Evolutionary conservation across 2,329 filamentous ascomycete species (phyloP).

Genomic region (Aspergillus ochraceoroseus): DNA sequence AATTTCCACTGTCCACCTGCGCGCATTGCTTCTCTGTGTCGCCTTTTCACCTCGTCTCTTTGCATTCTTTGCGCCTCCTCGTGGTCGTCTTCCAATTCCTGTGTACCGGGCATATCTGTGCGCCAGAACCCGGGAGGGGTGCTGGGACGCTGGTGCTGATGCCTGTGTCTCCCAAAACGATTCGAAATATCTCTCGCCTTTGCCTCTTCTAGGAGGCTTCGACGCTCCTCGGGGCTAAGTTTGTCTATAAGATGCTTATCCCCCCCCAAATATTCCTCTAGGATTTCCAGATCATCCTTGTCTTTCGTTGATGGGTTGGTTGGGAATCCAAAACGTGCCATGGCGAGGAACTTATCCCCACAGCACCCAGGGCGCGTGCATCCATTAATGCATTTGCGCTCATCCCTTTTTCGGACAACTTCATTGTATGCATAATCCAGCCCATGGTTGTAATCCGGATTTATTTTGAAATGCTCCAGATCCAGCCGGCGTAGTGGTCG

Average conservation of each 20-base stretch:
- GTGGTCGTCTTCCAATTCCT: conserved; percentile 65
- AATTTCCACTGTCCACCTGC: conserved; percentile 74
- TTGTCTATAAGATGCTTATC: conserved; percentile 32
- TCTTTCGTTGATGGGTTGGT: conserved; percentile 26
- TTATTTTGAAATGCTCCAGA: conserved; percentile 75
- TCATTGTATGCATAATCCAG: conserved; percentile 68
- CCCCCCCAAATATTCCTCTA: conserved; percentile 54
- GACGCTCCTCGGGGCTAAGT: conserved; percentile 58
- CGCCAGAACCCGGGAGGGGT: conserved; percentile 90
- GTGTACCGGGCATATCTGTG: conserved; percentile 81
- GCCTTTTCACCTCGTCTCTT: conserved; percentile 61
- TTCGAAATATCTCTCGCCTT: conserved; percentile 69
- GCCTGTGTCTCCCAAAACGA: conserved; percentile 69
- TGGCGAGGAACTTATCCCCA: conserved; percentile 63
- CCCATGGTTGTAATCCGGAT: conserved; percentile 66
- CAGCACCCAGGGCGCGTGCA: conserved; percentile 75
- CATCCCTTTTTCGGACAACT: conserved; percentile 64
- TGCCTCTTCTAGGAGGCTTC: conserved; percentile 68
- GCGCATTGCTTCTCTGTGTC: conserved; percentile 76
- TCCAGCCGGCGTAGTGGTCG: conserved; percentile 55
- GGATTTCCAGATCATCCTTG: conserved; percentile 26
- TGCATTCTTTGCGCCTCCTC: conserved; percentile 61
- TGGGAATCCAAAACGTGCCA: conserved; percentile 49
- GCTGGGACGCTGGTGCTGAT: conserved; percentile 63
- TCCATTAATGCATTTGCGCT: conserved; percentile 65